Base-by-base conservation (phyloP, 306 rosid species). In the Rubus parviflorus region DNA sequence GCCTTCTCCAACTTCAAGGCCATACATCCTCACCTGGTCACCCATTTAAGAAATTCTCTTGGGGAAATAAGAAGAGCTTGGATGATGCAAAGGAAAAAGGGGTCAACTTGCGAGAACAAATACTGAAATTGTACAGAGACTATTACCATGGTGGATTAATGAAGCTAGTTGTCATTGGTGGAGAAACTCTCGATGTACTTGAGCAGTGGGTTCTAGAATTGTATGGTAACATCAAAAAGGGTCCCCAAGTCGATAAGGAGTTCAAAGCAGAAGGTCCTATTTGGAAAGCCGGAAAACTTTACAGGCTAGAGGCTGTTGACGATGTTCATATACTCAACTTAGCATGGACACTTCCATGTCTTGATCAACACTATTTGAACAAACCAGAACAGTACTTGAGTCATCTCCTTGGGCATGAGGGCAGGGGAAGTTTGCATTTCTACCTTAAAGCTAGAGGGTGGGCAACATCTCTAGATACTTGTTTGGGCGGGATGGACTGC, bases 331-430 rank as follows among this genome's bases (percentile, higher is more conserved):
- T 78, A 77, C 96, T 94, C 8, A 87, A 91, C 82, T 76, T 94
- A 83, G 82, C 88, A 13, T 94, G 98, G 98, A 85, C 96, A 41
- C 77, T 94, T 74, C 98, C 98, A 23, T 86, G 91, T 81, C 89
- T 94, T 77, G 89, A 75, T 71, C 84, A 77, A 65, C 87, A 88
- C 71, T 94, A 91, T 86, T 73, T 90, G 84, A 91, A 85, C 89
- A 94, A 94, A 81, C 98, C 97, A 41, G 90, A 94, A 85, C 91
- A 88, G 85, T 94, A 94, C 87, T 78, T 94, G 76, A 94, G 94
- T 35, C 97, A 91, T 85, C 86, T 94, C 82, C 96, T 94, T 19
- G 97, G 98, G 53, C 96, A 94, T 78, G 98, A 97, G 35, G 35
- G 35, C 35, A 30, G 35, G 35, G 35, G 35, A 0, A 30, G 35